Conservation (phyloP, 345 rosid genomes). For the Turnera subulata region DNA sequence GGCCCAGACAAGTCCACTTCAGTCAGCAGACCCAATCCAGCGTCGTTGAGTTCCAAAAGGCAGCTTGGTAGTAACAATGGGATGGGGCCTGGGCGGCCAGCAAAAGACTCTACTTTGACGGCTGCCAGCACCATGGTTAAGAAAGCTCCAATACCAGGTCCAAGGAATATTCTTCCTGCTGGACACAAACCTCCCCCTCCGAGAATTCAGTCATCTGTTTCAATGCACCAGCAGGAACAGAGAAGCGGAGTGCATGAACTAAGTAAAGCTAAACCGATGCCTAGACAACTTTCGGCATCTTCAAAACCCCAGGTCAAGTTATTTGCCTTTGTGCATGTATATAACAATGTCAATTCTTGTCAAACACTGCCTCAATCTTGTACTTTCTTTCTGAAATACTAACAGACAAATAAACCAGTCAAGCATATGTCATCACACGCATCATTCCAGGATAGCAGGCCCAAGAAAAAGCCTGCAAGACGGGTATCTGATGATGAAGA, state of each 20-base stretch:
- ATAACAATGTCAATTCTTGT: neutral
- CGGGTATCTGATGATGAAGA: slow-evolving; percentile 31
- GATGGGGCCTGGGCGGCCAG: slow-evolving; percentile 38
- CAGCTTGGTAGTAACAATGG: slow-evolving; percentile 34
- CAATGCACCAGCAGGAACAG: slow-evolving; percentile 47
- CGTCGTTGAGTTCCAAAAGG: slow-evolving; percentile 39
- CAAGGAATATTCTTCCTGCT: slow-evolving; percentile 35
- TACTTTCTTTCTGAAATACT: slow-evolving; percentile 2
- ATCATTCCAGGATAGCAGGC: slow-evolving; percentile 31
- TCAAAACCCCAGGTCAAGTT: slow-evolving; percentile 49
- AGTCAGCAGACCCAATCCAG: slow-evolving; percentile 24
- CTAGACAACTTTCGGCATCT: slow-evolving; percentile 39
- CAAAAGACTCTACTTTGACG: slow-evolving; percentile 43
- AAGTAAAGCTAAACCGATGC: slow-evolving; percentile 26
- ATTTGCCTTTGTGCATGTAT: neutral
- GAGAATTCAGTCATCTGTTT: slow-evolving; percentile 40
- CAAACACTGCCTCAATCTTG: neutral
- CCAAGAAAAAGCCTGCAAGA: slow-evolving; percentile 51
- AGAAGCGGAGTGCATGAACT: slow-evolving; percentile 42
- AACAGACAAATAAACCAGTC: slow-evolving; percentile 33
- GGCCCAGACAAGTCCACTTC: slow-evolving; percentile 39
- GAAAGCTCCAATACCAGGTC: slow-evolving; percentile 26
- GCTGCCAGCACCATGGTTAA: slow-evolving; percentile 32
- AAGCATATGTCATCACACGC: slow-evolving; percentile 39
- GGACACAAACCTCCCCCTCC: slow-evolving; percentile 36